Evolutionary conservation across 192 early-diverging fungal species (phyloP), one percentile per base, ranked within the genome.

Genomic region (Helicostylum pulchrum): DNA sequence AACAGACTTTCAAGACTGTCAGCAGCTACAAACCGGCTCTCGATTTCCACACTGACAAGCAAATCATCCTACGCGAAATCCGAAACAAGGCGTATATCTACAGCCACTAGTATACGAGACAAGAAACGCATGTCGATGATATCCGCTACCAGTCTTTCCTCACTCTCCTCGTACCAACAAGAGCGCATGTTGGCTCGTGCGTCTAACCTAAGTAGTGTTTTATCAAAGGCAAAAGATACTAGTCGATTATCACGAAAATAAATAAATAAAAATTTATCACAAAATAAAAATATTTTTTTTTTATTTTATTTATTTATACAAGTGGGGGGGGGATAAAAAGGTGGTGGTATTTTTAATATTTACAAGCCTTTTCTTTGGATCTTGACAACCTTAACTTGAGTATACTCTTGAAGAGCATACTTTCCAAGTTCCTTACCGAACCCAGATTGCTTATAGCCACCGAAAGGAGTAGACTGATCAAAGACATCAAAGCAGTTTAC

Each of bases 381-480:
- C 20, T 64, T 58, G 20, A 66, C 65, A 7, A 23, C 26, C 46
- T 66, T 66, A 12, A 66, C 55, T 17, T 58, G 39, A 43, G 47
- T 46, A 23, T 66, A 66, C 34, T 58, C 55, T 23, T 48, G 30
- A 30, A 66, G 47, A 36, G 54, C 53, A 12, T 58, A 47, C 6
- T 66, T 58, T 7, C 65, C 65, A 39, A 58, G 42, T 12, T 66
- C 65, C 36, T 58, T 55, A 58, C 65, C 65, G 10, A 66, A 58
- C 44, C 87, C 87, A 66, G 80, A 83, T 51, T 76, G 74, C 53
- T 89, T 88, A 60, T 77, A 68, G 8, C 91, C 91, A 49, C 91
- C 91, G 75, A 93, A 91, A 12, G 91, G 91, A 83, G 88, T 86
- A 46, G 76, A 74, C n/a, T 89, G 77, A 61, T 91, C 88, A 42